A percentile compares a stretch with the other conserved stretches of the same genome.
Conservation (phyloP, 2,329 filamentous ascomycete genomes). For the Gyromitra esculenta region DNA sequence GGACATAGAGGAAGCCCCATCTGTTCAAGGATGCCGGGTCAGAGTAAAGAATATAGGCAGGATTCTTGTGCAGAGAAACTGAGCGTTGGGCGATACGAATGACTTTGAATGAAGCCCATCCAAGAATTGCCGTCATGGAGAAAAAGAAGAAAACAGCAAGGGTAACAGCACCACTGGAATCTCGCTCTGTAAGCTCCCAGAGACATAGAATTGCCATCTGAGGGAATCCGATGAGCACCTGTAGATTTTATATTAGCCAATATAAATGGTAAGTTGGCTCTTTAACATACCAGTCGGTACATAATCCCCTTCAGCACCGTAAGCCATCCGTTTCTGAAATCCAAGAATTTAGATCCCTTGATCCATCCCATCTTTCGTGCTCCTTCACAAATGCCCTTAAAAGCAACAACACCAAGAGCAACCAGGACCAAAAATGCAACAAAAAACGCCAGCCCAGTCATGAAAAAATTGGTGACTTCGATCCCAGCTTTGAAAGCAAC, state of each 20-base stretch:
- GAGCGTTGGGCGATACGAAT: constrained; percentile 88
- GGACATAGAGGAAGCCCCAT: constrained; percentile 97
- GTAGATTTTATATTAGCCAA: constrained; percentile 41
- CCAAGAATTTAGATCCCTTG: constrained; percentile 84
- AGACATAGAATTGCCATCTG: constrained; percentile 89
- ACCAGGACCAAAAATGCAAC: constrained; percentile 81
- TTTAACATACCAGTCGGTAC: constrained; percentile 73
- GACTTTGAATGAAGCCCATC: constrained; percentile 89
- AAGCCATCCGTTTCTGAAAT: constrained; percentile 94
- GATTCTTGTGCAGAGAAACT: constrained; percentile 91
- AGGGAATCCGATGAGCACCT: constrained; percentile 86
- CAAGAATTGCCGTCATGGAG: constrained; percentile 78
- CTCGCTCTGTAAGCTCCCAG: constrained; percentile 88
- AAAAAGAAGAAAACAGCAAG: constrained; percentile 89
- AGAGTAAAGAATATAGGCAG: constrained; percentile 95
- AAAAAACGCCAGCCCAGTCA: constrained; percentile 91
- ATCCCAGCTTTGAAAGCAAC: constrained; percentile 87
- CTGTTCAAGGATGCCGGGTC: constrained; percentile 95
- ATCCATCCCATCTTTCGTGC: constrained; percentile 79
- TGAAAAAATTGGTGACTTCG: constrained; percentile 89
- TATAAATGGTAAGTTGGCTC: neutral
- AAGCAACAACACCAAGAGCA: constrained; percentile 75
- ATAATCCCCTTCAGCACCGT: constrained; percentile 93
- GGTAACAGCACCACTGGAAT: constrained; percentile 86
- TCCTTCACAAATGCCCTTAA: constrained; percentile 83